Percentiles rank a stretch among this genome's conserved stretches.
Conservation (phyloP, 495 filamentous ascomycete genomes). For the Neurospora discreta region DNA sequence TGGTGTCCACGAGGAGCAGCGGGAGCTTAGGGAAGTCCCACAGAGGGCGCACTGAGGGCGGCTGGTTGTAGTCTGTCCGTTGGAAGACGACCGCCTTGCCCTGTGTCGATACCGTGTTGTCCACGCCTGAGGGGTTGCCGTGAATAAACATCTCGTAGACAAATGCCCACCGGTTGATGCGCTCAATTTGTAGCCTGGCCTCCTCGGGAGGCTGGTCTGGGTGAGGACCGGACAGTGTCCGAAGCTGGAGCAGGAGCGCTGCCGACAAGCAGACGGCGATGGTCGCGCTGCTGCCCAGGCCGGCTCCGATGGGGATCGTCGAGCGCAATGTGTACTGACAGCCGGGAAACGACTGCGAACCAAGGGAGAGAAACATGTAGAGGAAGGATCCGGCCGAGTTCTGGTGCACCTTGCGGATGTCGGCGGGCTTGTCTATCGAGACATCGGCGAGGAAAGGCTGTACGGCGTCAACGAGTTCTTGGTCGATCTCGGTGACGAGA, state of each 20-base stretch:
- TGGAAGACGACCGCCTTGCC: constrained; percentile 91
- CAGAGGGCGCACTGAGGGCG: constrained; percentile 65
- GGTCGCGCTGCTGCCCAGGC: constrained; percentile 85
- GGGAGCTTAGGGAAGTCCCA: constrained; percentile 83
- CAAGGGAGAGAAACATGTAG: constrained; percentile 84
- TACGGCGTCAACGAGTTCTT: constrained; percentile 64
- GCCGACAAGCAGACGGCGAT: constrained; percentile 83
- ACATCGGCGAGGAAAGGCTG: constrained; percentile 62
- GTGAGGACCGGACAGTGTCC: constrained; percentile 78
- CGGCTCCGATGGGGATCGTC: constrained; percentile 86
- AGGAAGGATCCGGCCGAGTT: constrained; percentile 74
- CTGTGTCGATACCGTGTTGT: constrained; percentile 91
- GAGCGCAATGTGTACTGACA: constrained; percentile 87
- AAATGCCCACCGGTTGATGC: constrained; percentile 95
- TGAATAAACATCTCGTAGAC: constrained; percentile 96
- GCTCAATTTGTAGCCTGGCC: constrained; percentile 72
- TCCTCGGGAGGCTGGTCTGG: constrained; percentile 75
- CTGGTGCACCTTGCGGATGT: constrained; percentile 67
- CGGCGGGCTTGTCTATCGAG: constrained; percentile 48
- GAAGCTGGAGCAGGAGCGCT: constrained; percentile 78
- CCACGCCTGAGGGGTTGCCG: constrained; percentile 89
- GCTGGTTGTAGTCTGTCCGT: constrained; percentile 62
- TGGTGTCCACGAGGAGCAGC: constrained; percentile 79
- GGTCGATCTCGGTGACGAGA: constrained; percentile 72
- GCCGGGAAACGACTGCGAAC: constrained; percentile 61